A percentile compares a stretch with the other conserved stretches of the same genome.
These are phyloP conservation scores for Neurospora sp. DNA, from an alignment of 2,329 filamentous ascomycete genomes.

Conservation along the genomic window DNA sequence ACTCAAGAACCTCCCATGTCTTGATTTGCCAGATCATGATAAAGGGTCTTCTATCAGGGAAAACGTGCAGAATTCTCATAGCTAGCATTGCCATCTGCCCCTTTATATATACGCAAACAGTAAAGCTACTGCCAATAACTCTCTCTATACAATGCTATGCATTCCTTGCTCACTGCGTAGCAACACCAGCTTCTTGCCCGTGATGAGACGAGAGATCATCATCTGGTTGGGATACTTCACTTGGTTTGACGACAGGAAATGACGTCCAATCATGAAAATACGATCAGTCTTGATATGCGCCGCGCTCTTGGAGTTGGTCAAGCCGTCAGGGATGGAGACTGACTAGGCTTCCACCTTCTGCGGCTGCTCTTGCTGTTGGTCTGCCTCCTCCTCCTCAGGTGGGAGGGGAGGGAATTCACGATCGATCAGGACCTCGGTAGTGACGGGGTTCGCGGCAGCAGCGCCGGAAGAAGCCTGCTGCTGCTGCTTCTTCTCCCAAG, in stretches of 20 bases:
- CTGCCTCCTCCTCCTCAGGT: slow-evolving; percentile 10
- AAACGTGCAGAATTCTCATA: neutral
- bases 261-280: neutral
- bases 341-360: neutral
- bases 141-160: neutral
- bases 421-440: slow-evolving; percentile 22
- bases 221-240: neutral
- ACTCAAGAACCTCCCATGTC: neutral
- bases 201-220: neutral
- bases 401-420: slow-evolving; percentile 23
- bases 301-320: neutral
- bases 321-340: neutral
- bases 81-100: neutral
- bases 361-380: neutral
- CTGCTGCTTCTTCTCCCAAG: slow-evolving; percentile 57
- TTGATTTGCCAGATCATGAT: neutral
- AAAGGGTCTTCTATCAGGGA: neutral
- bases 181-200: neutral
- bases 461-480: neutral
- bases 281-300: neutral
- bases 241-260: neutral
- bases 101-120: neutral
- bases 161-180: neutral
- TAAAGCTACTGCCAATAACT: neutral
- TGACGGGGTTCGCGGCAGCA: neutral